phyloP scores from a whole-genome alignment of 176 grass and related monocot species.

The Carex cristatella region DNA sequence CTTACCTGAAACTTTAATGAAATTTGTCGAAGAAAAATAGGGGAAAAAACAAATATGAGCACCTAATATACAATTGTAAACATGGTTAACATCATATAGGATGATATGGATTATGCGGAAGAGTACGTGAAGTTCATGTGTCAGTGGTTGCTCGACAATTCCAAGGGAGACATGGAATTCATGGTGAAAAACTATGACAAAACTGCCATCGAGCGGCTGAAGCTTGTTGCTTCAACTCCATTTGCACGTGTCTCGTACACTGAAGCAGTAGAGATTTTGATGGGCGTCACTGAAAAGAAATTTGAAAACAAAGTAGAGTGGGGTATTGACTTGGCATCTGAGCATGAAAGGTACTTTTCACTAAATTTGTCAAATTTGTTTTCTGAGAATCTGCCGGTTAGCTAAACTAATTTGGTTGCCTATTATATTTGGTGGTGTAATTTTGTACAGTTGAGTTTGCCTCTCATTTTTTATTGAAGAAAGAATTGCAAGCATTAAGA shows the following conservation, averaged over 20 bases:
- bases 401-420: neutral
- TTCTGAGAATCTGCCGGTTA: neutral
- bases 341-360: constrained; percentile 69
- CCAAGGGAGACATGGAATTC: constrained; percentile 87
- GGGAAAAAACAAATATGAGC: neutral
- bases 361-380: neutral
- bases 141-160: constrained; percentile 83
- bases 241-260: constrained; percentile 79
- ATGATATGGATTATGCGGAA: constrained; percentile 94
- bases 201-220: constrained; percentile 63
- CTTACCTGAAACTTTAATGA: neutral
- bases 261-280: constrained; percentile 68
- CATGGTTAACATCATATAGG: constrained; percentile 32
- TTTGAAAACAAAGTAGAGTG: constrained; percentile 92
- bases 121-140: constrained; percentile 83
- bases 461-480: neutral
- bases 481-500: neutral
- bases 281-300: constrained; percentile 60
- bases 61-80: neutral
- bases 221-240: constrained; percentile 70
- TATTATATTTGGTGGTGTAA: neutral
- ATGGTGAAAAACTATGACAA: constrained; percentile 85
- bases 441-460: neutral
- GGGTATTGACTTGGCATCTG: constrained; percentile 96
- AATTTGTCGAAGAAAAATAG: neutral